Conservation (phyloP, 2,329 filamentous ascomycete genomes). For the Mycosphaerella sp. region DNA sequence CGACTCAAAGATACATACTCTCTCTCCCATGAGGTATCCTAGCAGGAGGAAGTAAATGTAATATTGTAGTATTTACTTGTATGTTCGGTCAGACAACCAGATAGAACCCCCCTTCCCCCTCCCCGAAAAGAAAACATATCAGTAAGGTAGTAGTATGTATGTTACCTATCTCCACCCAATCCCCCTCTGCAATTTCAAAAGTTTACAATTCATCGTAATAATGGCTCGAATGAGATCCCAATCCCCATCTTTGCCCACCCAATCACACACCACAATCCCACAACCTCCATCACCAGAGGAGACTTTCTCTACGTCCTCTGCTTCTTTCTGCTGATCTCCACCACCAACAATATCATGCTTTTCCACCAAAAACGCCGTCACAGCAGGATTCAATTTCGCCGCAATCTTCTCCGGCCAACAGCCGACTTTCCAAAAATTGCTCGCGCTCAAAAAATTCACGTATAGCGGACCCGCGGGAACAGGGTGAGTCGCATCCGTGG, state of each 20-base stretch:
- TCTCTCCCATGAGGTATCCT: too few relatives aligned
- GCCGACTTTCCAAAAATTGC: conserved; percentile 85
- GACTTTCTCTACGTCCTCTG: conserved; percentile 21
- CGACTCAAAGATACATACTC: too few relatives aligned
- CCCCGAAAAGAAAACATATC: too few relatives aligned
- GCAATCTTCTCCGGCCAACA: conserved; percentile 96
- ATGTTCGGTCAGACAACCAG: too few relatives aligned
- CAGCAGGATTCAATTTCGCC: conserved; percentile 74
- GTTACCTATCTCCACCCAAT: conserved; percentile 17
- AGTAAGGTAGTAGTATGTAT: too few relatives aligned
- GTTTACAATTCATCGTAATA: conserved; percentile 70
- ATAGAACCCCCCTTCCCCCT: too few relatives aligned
- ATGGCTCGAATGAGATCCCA: conserved; percentile 87
- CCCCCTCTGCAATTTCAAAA: conserved; percentile 22
- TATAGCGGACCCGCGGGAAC: conserved; percentile 60
- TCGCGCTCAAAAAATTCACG: conserved; percentile 83
- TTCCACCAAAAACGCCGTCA: conserved; percentile 52
- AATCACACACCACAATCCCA: conserved; percentile 87
- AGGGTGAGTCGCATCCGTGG: conserved; percentile 35
- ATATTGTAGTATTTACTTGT: too few relatives aligned
- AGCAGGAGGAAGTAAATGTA: too few relatives aligned
- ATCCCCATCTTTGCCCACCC: conserved; percentile 78
- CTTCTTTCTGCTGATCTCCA: background rate
- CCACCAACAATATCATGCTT: conserved; percentile 40
- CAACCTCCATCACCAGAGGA: conserved; percentile 54